Evolutionary conservation across 2,329 filamentous ascomycete species (phyloP).

Genomic region (Dactylellina haptotyla): DNA sequence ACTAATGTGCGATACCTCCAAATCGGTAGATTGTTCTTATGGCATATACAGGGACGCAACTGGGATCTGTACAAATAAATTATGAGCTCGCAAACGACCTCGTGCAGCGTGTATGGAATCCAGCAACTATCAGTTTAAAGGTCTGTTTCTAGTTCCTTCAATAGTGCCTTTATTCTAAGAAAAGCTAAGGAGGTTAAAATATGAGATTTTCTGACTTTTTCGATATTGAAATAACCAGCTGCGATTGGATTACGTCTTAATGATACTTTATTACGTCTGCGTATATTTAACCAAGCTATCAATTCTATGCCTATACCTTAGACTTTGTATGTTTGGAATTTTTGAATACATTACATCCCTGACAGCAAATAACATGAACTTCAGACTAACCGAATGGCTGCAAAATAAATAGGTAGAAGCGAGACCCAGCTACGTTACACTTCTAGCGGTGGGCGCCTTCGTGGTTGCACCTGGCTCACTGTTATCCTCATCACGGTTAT

Average conservation of each 20-base stretch:
- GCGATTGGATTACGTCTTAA: conserved; percentile 26
- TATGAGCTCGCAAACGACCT: not conserved
- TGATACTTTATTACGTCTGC: conserved; percentile 37
- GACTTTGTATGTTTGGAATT: conserved; percentile 24
- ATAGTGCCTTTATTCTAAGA: not conserved
- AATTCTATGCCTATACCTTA: conserved; percentile 29
- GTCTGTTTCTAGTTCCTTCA: not conserved
- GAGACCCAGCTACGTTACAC: conserved; percentile 45
- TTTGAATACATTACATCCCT: too few relatives aligned
- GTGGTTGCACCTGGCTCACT: conserved; percentile 32
- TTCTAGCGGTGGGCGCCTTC: conserved; percentile 30
- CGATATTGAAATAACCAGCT: not conserved
- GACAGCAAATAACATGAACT: not conserved
- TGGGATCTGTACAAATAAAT: conserved; percentile 4
- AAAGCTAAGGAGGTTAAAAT: not conserved
- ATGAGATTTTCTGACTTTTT: not conserved
- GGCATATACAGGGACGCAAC: conserved; percentile 25
- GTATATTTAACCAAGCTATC: conserved; percentile 46
- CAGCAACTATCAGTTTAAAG: conserved; percentile 1
- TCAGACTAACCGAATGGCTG: too few relatives aligned
- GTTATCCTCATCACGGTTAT: conserved; percentile 27
- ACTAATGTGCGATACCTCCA: not conserved
- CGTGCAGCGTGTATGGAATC: not conserved
- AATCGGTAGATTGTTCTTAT: conserved; percentile 21
- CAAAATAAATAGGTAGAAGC: conserved; percentile 19